Percentiles rank a stretch among this genome's conserved stretches.
These are phyloP conservation scores for Cnidoscolus chayamansa DNA, from an alignment of 441 rosid genomes.

Conservation along the genomic window DNA sequence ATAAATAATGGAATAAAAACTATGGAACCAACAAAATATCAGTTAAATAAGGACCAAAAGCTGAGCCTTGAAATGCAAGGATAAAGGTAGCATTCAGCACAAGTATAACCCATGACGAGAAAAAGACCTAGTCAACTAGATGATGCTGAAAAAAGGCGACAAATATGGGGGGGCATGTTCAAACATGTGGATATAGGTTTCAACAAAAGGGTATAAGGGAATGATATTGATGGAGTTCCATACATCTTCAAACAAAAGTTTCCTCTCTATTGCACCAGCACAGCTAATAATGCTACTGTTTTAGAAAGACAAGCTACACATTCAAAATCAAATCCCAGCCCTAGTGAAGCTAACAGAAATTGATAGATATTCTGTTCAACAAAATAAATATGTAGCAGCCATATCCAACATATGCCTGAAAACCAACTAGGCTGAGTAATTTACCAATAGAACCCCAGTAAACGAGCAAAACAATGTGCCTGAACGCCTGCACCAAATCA, in stretches of 20 bases:
- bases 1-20: background rate
- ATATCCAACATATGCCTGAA: background rate
- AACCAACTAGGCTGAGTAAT: background rate
- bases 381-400: background rate
- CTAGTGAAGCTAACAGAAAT: background rate
- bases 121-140: background rate
- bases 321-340: slow-evolving; percentile 1
- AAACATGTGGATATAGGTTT: background rate
- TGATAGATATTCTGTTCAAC: background rate
- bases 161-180: background rate
- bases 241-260: background rate
- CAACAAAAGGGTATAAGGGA: background rate
- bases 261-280: background rate
- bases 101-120: background rate
- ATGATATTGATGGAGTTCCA: background rate
- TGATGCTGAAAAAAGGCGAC: slow-evolving; percentile 4
- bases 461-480: background rate
- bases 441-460: background rate
- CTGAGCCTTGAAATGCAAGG: background rate
- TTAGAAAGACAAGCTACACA: background rate
- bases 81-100: background rate
- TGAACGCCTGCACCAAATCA: background rate
- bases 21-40: background rate
- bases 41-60: background rate
- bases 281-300: background rate